Conservation (phyloP, 2,329 filamentous ascomycete genomes). For the Niveomyces coronatus region DNA sequence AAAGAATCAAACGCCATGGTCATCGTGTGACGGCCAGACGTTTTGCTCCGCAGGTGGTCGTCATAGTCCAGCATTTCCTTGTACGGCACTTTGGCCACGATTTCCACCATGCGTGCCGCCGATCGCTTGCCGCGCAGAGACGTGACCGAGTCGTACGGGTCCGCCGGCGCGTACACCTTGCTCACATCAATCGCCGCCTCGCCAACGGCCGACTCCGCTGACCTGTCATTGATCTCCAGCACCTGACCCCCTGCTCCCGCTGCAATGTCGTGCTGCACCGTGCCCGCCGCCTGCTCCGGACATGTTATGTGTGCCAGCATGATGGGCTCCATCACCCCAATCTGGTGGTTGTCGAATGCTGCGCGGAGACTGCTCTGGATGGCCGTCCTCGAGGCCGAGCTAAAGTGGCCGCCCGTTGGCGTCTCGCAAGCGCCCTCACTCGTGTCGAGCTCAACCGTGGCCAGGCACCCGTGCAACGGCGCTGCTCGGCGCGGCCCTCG, state of each 20-base stretch:
- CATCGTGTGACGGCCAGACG: conserved; percentile 61
- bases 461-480: conserved; percentile 65
- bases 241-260: conserved; percentile 63
- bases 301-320: conserved; percentile 85
- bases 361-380: conserved; percentile 59
- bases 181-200: conserved; percentile 51
- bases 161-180: conserved; percentile 77
- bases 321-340: conserved; percentile 80
- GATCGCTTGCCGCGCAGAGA: conserved; percentile 45
- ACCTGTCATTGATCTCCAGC: conserved; percentile 54
- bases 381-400: conserved; percentile 50
- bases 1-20: conserved; percentile 50
- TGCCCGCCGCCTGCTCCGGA: conserved; percentile 69
- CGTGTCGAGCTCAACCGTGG: conserved; percentile 60
- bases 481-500: conserved; percentile 73
- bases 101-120: conserved; percentile 44
- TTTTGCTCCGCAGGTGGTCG: conserved; percentile 78
- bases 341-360: conserved; percentile 41
- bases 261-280: conserved; percentile 72
- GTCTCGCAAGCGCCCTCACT: conserved; percentile 42
- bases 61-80: conserved; percentile 97
- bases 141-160: conserved; percentile 60
- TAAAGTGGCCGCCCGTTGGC: conserved; percentile 57
- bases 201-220: conserved; percentile 21
- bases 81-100: conserved; percentile 79